Evolutionary conservation across 305 asterid species (phyloP), one percentile per base, ranked within the genome.

Genomic region (Fraxinus angustifolia): DNA sequence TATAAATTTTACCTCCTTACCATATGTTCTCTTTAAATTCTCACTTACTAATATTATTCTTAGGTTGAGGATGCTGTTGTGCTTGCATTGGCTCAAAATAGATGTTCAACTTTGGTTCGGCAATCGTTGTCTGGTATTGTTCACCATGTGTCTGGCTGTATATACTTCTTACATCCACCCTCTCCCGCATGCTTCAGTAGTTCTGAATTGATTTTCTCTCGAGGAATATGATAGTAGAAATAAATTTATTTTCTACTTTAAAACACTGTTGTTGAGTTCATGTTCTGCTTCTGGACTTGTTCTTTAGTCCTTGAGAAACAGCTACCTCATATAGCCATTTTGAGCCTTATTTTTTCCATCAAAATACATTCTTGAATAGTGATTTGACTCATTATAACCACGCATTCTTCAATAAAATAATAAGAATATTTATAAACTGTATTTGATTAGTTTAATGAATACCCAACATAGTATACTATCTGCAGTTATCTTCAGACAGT

Each of bases 21-120:
- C 14, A 31, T 33, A 16, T 30, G 42, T 68, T 26, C 35, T 65
- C n/a, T 21, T 8, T 26, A 28, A 35, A 79, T 78, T 78, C 78
- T 84, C 67, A 21, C 65, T 80, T 74, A 80, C 84, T 73, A 79
- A 82, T 85, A 81, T 80, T 85, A 75, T 79, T 80, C 81, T 82
- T 88, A 96, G 99, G 94, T 94, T 81, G 99, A 94, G 89, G 99
- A 96, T 92, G 99, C 98, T 86, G 94, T 91, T 91, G 90, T 88
- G 79, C 87, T 94, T 45, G 88, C 92, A 53, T 72, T 94, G 90
- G 94, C 96, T 42, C 99, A 93, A 84, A 87, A 82, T 58, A 88
- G 98, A 31, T 95, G 95, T 40, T 88, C 98, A 83, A 89, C 90
- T 82, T 86, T 91, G 83, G 88, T 93, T 80, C 97, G 95, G 81